phyloP scores from a whole-genome alignment of 371 early-diverging fungal species.

The Zychaea mexicana region DNA sequence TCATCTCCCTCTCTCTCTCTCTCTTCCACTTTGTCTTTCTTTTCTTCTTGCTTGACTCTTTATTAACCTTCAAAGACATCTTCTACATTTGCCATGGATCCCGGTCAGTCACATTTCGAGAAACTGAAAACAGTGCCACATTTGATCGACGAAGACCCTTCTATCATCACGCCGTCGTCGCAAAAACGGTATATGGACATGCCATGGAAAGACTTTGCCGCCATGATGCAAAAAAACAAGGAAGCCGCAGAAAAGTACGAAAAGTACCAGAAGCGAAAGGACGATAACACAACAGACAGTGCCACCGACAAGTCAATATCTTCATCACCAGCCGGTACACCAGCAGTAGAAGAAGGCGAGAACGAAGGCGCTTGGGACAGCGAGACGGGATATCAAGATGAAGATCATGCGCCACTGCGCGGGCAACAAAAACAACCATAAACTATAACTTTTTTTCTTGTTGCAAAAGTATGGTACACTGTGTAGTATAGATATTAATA shows the following conservation, averaged over 20 bases:
- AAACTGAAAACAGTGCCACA: slow-evolving; percentile 46
- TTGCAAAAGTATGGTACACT: not conserved
- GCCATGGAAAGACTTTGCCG: slow-evolving; percentile 23
- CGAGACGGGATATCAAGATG: slow-evolving; percentile 24
- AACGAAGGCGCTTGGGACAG: slow-evolving; percentile 18
- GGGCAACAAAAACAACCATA: slow-evolving; percentile 1
- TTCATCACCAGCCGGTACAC: not conserved
- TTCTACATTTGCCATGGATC: slow-evolving; percentile 34
- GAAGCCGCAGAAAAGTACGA: not conserved
- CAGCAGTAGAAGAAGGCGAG: slow-evolving; percentile 8
- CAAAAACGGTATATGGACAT: slow-evolving; percentile 14
- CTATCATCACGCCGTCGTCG: slow-evolving; percentile 32
- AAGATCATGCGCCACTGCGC: slow-evolving; percentile 16
- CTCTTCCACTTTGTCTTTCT: not conserved
- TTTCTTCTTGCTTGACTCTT: not conserved
- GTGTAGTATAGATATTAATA: not conserved
- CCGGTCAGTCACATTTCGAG: slow-evolving; percentile 43
- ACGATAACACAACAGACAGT: not conserved
- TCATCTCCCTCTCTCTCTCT: no score
- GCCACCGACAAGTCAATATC: not conserved
- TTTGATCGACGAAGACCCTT: slow-evolving; percentile 46
- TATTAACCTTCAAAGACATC: no score
- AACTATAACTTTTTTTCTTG: not conserved
- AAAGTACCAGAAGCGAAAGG: not conserved
- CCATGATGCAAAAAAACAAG: slow-evolving; percentile 6